phyloP scores from a whole-genome alignment of 176 grass and related monocot genomes.

The Tillandsia fasciculata region DNA sequence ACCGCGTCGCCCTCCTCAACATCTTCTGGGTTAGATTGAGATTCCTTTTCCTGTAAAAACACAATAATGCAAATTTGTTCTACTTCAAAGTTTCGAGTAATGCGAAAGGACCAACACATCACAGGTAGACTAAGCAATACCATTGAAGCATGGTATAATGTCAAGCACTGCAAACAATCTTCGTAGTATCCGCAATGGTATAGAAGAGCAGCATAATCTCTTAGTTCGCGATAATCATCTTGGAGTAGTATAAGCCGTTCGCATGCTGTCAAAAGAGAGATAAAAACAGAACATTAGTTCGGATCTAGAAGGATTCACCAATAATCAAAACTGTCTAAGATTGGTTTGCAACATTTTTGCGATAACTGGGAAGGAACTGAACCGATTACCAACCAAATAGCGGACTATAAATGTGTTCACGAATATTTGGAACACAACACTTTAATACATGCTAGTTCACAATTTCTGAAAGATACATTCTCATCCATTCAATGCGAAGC shows the following conservation, averaged over 20 bases:
- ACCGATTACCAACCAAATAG: no score
- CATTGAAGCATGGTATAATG: constrained; percentile 32
- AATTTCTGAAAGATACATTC: no score
- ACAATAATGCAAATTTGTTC: not conserved
- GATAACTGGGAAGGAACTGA: no score
- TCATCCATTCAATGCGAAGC: not conserved
- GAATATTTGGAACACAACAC: not conserved
- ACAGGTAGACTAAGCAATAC: not conserved
- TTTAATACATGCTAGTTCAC: not conserved
- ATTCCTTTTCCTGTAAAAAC: constrained; percentile 26
- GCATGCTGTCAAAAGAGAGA: constrained; percentile 39
- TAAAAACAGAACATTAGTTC: not conserved
- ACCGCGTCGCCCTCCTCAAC: constrained; percentile 48
- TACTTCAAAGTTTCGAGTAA: not conserved
- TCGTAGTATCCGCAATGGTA: constrained; percentile 81
- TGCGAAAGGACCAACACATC: not conserved
- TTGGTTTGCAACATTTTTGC: no score
- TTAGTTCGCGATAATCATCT: constrained; percentile 36
- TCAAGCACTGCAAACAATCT: constrained; percentile 65
- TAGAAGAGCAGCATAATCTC: constrained; percentile 74
- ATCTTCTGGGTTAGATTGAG: constrained; percentile 21
- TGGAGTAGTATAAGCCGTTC: constrained; percentile 66
- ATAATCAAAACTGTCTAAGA: no score
- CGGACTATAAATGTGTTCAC: not conserved
- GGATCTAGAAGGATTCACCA: not conserved